These are phyloP conservation scores for Pharus latifolius DNA, from an alignment of 176 grass and related monocot genomes.

Conservation along the genomic window DNA sequence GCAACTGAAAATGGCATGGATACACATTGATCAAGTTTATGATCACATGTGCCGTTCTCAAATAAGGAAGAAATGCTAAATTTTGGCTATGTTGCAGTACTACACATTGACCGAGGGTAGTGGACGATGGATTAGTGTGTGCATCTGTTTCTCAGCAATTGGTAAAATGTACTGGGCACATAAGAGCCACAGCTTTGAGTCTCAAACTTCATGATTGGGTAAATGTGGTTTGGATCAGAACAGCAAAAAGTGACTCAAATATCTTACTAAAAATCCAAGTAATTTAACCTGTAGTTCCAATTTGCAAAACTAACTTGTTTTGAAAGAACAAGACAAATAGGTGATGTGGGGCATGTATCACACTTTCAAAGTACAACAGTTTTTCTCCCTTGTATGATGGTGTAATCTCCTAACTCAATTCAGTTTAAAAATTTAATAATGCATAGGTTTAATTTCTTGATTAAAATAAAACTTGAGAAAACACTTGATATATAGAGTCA, in stretches of 20 bases:
- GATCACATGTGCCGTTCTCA: constrained; percentile 7
- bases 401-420: too few species aligned
- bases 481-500: too few species aligned
- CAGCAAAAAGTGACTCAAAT: not conserved
- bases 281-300: too few species aligned
- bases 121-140: not conserved
- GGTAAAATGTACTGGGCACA: constrained; percentile 17
- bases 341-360: too few species aligned
- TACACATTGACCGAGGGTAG: constrained; percentile 1
- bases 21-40: not conserved
- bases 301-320: too few species aligned
- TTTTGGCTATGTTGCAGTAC: not conserved
- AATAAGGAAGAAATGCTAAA: not conserved
- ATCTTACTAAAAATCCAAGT: not conserved
- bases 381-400: too few species aligned
- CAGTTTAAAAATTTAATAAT: too few species aligned
- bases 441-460: too few species aligned
- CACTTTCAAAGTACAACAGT: too few species aligned
- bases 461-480: too few species aligned
- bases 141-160: not conserved
- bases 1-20: not conserved
- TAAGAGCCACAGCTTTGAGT: constrained; percentile 9
- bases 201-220: constrained; percentile 16
- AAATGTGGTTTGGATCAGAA: not conserved
- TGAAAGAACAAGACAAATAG: too few species aligned